A percentile compares a stretch with the other conserved stretches of the same genome.
Conservation (phyloP, 345 rosid species). For the Xanthoceras sorbifolium region DNA sequence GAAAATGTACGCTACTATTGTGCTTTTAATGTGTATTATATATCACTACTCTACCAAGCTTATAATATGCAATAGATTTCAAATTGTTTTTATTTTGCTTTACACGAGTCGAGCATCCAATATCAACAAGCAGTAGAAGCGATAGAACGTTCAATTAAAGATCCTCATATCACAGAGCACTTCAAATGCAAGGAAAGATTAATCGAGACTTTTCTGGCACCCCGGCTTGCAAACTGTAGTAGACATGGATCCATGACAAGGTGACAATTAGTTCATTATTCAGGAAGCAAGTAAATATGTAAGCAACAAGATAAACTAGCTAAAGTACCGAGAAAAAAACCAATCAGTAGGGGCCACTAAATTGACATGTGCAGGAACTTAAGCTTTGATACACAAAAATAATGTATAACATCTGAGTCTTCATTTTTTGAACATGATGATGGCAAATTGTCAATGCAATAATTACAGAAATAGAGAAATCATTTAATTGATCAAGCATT, state of each 20-base stretch:
- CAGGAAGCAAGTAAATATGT: not conserved
- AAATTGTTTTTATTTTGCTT: too few species aligned
- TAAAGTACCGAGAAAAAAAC: not conserved
- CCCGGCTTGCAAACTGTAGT: too few species aligned
- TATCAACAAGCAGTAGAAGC: too few species aligned
- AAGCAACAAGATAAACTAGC: not conserved
- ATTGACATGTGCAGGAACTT: too few species aligned
- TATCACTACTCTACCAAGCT: not conserved
- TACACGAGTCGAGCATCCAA: too few species aligned
- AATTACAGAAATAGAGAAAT: not conserved
- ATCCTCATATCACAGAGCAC: not conserved
- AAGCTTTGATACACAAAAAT: not conserved
- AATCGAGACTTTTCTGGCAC: too few species aligned
- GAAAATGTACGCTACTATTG: not conserved
- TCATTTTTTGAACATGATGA: not conserved
- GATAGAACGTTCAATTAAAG: not conserved
- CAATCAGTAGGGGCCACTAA: too few species aligned
- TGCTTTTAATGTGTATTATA: too few species aligned
- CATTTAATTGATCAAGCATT: not conserved
- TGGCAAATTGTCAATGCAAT: not conserved
- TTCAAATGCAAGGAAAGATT: too few species aligned
- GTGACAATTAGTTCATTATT: too few species aligned
- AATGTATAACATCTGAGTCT: not conserved
- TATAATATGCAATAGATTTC: not conserved
- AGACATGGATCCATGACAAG: too few species aligned